Base-by-base conservation (phyloP, 1,284 basidiomycete species). In the Cutaneotrichosporon sp. region DNA sequence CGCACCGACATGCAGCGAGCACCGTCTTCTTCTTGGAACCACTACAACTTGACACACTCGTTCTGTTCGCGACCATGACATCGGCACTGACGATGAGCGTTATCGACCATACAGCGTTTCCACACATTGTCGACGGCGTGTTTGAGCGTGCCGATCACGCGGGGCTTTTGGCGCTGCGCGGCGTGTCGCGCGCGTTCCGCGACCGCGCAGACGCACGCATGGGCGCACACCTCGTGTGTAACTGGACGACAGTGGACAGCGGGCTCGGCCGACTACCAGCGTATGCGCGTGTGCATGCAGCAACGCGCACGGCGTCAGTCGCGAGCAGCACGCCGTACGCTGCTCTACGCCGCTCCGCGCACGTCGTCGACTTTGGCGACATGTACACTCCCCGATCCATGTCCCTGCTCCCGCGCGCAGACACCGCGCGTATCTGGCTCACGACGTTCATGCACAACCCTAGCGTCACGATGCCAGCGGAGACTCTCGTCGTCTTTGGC, bases 111-210 rank as follows among this genome's bases (percentile, higher is more conserved):
- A 38, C 35, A 3, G 33, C 35, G n/a, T 50, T 44, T 20, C 49
- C 41, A 13, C 49, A 50, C 41, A 37, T 50, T 12, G 20, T 50
- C 23, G 49, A 50, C 22, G 21, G 21, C 8, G 40, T 50, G 12
- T 37, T 50, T 17, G 40, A 15, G 4, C 26, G 5, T 22, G 49
- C 41, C n/a, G 35, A 37, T 22, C 49, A 41, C 22, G 9, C n/a
- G 0, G 14, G 34, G 3, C 41, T 50, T 3, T 10, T 50, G 13
- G 49, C 49, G 17, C 23, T 50, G 17, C 49, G 49, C 10, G 34
- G 34, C 18, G 41, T 21, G 7, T 50, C 49, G 10, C 41, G 35
- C 22, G 20, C 34, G 21, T 44, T 50, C 35, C 49, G 49, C 21
- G 36, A 22, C 34, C 26, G 17, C 12, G 35, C 35, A 21, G 49